Percentiles rank a stretch among this genome's conserved stretches.
These are phyloP conservation scores for Globisporangium nodosum DNA, from an alignment of 352 stramenopile genomes.

Conservation along the genomic window DNA sequence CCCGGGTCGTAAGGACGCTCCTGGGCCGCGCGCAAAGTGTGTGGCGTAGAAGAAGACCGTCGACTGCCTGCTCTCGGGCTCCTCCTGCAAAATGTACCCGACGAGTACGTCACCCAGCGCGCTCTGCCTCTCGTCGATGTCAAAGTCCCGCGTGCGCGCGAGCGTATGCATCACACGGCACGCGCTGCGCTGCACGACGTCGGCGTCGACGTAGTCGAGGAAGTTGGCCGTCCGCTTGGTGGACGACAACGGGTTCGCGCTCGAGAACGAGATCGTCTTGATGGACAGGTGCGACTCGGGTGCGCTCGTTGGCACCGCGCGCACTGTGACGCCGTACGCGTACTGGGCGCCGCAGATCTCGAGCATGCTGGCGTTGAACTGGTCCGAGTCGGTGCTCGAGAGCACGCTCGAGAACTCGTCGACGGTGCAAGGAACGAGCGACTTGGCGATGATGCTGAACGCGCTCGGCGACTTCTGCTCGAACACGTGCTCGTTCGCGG, in stretches of 20 bases:
- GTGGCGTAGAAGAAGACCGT: conserved; percentile 17
- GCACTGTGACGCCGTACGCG: conserved; percentile 19
- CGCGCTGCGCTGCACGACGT: not conserved
- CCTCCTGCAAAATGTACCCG: conserved; percentile 19
- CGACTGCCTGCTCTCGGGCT: conserved; percentile 11
- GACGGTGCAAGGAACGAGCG: conserved; percentile 16
- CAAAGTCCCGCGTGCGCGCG: conserved; percentile 3
- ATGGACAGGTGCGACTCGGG: conserved; percentile 14
- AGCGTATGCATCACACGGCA: conserved; percentile 20
- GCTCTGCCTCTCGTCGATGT: conserved; percentile 3
- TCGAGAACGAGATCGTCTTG: conserved; percentile 18
- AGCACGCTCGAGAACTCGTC: conserved; percentile 17
- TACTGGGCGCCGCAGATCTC: conserved; percentile 16
- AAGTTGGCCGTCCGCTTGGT: conserved; percentile 13
- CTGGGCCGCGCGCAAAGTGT: not conserved
- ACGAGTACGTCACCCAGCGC: conserved; percentile 7
- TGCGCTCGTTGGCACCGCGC: conserved; percentile 8
- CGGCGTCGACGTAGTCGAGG: conserved; percentile 19
- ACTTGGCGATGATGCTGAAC: conserved; percentile 17
- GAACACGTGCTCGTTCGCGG: conserved; percentile 5
- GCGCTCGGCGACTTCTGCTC: conserved; percentile 9
- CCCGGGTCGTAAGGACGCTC: not conserved
- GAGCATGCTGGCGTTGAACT: conserved; percentile 26
- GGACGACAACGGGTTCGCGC: conserved; percentile 11
- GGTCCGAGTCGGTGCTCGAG: conserved; percentile 17